A percentile compares a stretch with the other conserved stretches of the same genome.
phyloP scores from a whole-genome alignment of 305 asterid genomes.

The Rubia balearica region DNA sequence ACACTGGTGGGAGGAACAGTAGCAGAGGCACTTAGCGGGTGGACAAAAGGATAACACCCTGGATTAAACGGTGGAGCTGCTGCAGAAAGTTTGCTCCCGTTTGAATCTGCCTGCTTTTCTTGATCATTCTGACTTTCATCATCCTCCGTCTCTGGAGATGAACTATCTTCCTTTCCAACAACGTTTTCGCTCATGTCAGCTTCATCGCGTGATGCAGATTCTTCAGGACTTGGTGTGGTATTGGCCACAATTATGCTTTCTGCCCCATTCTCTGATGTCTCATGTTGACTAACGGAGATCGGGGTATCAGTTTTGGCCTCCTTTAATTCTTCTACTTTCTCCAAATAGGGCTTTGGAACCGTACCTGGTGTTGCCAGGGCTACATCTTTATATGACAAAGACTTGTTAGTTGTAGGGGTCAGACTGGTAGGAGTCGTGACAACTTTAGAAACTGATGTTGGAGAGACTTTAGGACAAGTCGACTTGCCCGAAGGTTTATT shows the following conservation, averaged over 20 bases:
- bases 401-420: slow-evolving; percentile 78
- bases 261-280: slow-evolving; percentile 45
- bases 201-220: slow-evolving; percentile 39
- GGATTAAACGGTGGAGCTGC: slow-evolving; percentile 95
- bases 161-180: slow-evolving; percentile 33
- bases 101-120: slow-evolving; percentile 56
- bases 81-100: slow-evolving; percentile 94
- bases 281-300: slow-evolving; percentile 51
- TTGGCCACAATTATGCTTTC: slow-evolving; percentile 38
- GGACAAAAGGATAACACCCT: slow-evolving; percentile 50
- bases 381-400: slow-evolving; percentile 93
- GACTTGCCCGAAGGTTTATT: slow-evolving; percentile 38
- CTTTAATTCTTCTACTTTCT: slow-evolving; percentile 70
- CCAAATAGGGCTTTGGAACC: slow-evolving; percentile 90
- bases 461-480: slow-evolving; percentile 37
- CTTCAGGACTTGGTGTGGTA: slow-evolving; percentile 36
- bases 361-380: slow-evolving; percentile 97
- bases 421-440: slow-evolving; percentile 48
- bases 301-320: slow-evolving; percentile 59
- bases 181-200: slow-evolving; percentile 33
- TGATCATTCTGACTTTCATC: slow-evolving; percentile 30
- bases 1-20: slow-evolving; percentile 50
- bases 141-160: slow-evolving; percentile 46
- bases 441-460: slow-evolving; percentile 36
- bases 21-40: slow-evolving; percentile 36